phyloP scores from a whole-genome alignment of 139 green algal genomes.

The Auxenochlorella pyrenoidosa region DNA sequence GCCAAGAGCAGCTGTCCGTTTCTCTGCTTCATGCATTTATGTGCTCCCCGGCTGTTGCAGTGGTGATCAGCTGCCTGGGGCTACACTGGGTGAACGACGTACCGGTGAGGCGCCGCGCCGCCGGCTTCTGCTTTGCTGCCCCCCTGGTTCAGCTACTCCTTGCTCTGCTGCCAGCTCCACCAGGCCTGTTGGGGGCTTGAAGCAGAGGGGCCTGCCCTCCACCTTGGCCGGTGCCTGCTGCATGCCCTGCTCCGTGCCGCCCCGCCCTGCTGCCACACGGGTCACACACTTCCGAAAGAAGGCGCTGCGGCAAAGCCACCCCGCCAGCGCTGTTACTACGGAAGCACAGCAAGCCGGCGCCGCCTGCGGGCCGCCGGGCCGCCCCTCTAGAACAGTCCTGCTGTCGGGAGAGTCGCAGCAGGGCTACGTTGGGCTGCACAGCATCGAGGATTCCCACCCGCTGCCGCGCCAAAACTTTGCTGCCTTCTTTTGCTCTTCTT shows the following conservation, averaged over 20 bases:
- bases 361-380: neutral
- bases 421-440: constrained; percentile 49
- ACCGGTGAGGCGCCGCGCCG: constrained; percentile 51
- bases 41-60: constrained; percentile 39
- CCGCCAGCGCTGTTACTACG: constrained; percentile 25
- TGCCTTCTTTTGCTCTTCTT: neutral
- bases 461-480: neutral
- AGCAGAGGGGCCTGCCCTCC: no score
- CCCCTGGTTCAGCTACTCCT: neutral
- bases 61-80: constrained; percentile 77
- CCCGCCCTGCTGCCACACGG: no score
- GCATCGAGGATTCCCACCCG: neutral
- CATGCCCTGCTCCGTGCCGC: no score
- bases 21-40: neutral
- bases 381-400: constrained; percentile 48
- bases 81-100: constrained; percentile 92
- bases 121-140: neutral
- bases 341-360: constrained; percentile 46
- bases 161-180: neutral
- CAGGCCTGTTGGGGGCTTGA: no score
- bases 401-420: constrained; percentile 4
- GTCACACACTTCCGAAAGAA: constrained; percentile 14
- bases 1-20: neutral
- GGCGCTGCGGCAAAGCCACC: neutral
- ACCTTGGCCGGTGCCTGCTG: no score